A percentile compares a stretch with the other conserved stretches of the same genome.
Evolutionary conservation across 1,284 basidiomycete species (phyloP).

Genomic region (Tilletia horrida): DNA sequence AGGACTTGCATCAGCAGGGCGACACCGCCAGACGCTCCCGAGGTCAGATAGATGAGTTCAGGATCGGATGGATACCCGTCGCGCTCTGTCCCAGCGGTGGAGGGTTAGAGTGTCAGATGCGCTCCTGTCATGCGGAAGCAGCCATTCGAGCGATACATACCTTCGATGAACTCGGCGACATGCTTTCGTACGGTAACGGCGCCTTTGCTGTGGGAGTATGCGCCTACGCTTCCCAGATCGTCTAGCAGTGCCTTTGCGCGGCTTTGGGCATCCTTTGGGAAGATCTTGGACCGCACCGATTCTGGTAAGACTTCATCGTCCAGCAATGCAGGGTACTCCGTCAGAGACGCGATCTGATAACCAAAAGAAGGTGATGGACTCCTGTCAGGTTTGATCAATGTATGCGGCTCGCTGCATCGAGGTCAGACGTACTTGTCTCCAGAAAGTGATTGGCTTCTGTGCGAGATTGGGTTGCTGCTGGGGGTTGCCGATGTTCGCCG

Average conservation of each 20-base stretch:
- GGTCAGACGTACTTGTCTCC: slow-evolving; percentile 71
- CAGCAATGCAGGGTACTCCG: slow-evolving; percentile 84
- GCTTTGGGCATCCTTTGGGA: slow-evolving; percentile 79
- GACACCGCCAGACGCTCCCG: slow-evolving; percentile 88
- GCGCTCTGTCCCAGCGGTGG: neutral
- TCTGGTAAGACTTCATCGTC: slow-evolving; percentile 57
- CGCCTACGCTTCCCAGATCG: slow-evolving; percentile 91
- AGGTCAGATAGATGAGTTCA: slow-evolving; percentile 85
- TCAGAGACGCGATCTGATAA: slow-evolving; percentile 74
- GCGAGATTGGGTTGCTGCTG: slow-evolving; percentile 85
- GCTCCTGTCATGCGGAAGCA: neutral
- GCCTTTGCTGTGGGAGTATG: slow-evolving; percentile 94
- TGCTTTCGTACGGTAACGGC: slow-evolving; percentile 81
- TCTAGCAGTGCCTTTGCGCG: slow-evolving; percentile 74
- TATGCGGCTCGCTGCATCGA: neutral
- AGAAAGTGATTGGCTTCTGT: slow-evolving; percentile 88
- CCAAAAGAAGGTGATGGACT: neutral
- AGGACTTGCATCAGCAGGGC: slow-evolving; percentile 80
- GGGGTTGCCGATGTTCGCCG: slow-evolving; percentile 96
- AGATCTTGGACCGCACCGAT: slow-evolving; percentile 53
- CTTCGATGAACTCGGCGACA: slow-evolving; percentile 83
- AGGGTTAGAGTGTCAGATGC: no score
- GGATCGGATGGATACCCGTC: slow-evolving; percentile 69
- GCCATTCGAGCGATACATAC: slow-evolving; percentile 57
- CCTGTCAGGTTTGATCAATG: neutral